A percentile compares a stretch with the other conserved stretches of the same genome.
These are phyloP conservation scores for Fistulifera solaris DNA, from an alignment of 108 stramenopile genomes.

Conservation along the genomic window DNA sequence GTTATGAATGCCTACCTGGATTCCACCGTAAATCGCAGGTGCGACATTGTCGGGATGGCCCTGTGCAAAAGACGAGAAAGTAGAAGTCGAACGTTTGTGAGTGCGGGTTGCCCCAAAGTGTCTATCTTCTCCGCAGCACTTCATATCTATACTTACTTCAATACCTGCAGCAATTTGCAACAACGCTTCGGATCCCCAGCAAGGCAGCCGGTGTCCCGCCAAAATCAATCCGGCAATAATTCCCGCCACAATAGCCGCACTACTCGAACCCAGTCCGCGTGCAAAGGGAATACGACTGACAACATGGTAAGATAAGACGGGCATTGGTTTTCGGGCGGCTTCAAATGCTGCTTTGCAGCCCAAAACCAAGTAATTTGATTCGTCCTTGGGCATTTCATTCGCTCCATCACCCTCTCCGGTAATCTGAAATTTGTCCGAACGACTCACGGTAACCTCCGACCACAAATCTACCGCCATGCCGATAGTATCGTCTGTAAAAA, in stretches of 20 bases:
- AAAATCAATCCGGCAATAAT: constrained; percentile 95
- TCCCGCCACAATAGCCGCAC: constrained; percentile 97
- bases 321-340: constrained; percentile 88
- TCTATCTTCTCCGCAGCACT: not conserved
- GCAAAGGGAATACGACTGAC: constrained; percentile 93
- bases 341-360: constrained; percentile 93
- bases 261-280: constrained; percentile 90
- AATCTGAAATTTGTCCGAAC: constrained; percentile 87
- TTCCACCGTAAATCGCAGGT: constrained; percentile 96
- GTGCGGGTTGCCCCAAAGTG: not conserved
- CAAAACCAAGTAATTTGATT: constrained; percentile 81
- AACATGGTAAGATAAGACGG: constrained; percentile 84
- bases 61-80: constrained; percentile 18
- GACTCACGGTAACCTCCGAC: constrained; percentile 91
- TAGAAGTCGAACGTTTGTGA: not conserved
- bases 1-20: constrained; percentile 97
- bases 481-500: constrained; percentile 78
- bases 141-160: constrained; percentile 41
- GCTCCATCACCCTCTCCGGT: constrained; percentile 85
- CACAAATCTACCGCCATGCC: constrained; percentile 98
- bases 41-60: constrained; percentile 99
- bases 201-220: constrained; percentile 92
- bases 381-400: constrained; percentile 81
- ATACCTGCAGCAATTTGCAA: constrained; percentile 95
- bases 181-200: constrained; percentile 92